Evolutionary conservation across 805 yeast species (phyloP).

Genomic region (Ogataea ganodermae): DNA sequence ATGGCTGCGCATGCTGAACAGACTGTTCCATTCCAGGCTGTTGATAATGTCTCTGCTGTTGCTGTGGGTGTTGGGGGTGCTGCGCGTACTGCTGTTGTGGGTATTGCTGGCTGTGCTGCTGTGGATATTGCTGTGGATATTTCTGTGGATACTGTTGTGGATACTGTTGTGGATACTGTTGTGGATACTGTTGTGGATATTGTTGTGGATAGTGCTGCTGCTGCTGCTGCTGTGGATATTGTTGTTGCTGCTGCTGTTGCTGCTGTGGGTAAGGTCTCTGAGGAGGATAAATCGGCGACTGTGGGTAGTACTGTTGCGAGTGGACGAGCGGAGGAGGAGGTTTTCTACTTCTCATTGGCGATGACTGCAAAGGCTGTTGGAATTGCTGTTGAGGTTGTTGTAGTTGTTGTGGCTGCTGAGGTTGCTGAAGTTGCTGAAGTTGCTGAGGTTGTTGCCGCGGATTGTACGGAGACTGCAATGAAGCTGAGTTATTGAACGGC

Average conservation of each 20-base stretch:
- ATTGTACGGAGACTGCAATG: slow-evolving; percentile 18
- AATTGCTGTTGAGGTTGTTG: background rate
- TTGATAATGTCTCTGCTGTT: too few relatives aligned
- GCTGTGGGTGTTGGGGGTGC: background rate
- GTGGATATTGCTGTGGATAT: background rate
- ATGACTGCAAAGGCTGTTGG: background rate
- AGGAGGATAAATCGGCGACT: background rate
- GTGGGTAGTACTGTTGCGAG: slow-evolving; percentile 14
- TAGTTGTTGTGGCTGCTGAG: background rate
- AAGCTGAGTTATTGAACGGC: too few relatives aligned
- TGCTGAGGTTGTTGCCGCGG: slow-evolving; percentile 8
- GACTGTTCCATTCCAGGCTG: background rate
- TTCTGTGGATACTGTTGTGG: slow-evolving; percentile 2
- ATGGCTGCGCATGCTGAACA: slow-evolving; percentile 16
- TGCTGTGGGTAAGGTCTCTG: slow-evolving; percentile 7
- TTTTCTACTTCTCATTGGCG: slow-evolving; percentile 7
- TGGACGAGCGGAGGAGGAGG: slow-evolving; percentile 15
- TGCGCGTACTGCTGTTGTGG: background rate
- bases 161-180: slow-evolving; percentile 19
- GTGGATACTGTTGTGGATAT: slow-evolving; percentile 15
- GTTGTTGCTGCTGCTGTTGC: slow-evolving; percentile 6
- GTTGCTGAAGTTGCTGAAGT: background rate
- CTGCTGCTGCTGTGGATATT: background rate
- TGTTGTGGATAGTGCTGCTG: too few relatives aligned
- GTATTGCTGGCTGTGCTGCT: background rate